Evolutionary conservation across 805 yeast species (phyloP).

Genomic region (Wickerhamiella azyma): DNA sequence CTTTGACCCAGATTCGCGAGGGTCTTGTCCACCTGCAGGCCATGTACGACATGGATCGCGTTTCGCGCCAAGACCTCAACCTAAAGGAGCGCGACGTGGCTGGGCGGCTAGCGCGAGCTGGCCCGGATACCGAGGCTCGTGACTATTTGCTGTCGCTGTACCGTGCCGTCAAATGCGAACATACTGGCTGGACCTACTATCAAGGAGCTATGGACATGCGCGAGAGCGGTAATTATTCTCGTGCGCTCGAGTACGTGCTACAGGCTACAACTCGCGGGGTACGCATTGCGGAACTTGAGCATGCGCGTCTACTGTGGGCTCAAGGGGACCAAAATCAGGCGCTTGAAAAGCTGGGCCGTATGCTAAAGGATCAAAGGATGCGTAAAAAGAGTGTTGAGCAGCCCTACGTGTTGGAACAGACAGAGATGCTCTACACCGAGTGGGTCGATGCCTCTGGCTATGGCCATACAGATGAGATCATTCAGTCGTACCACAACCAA

Average conservation of each 20-base stretch:
- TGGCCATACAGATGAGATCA: constrained; percentile 59
- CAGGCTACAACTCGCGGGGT: constrained; percentile 13
- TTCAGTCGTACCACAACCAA: constrained; percentile 52
- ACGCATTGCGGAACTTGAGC: constrained; percentile 31
- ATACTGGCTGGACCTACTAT: constrained; percentile 39
- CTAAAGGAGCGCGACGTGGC: constrained; percentile 2
- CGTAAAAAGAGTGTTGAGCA: background rate
- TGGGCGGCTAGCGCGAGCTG: constrained; percentile 24
- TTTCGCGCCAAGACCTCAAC: constrained; percentile 21
- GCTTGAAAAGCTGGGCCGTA: background rate
- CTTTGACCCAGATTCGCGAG: constrained; percentile 32
- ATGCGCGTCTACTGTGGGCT: constrained; percentile 30
- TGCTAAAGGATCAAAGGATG: background rate
- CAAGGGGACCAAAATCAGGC: constrained; percentile 5
- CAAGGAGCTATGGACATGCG: constrained; percentile 53
- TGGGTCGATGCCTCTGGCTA: constrained; percentile 85
- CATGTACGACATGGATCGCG: constrained; percentile 39
- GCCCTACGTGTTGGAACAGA: constrained; percentile 24
- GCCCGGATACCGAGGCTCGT: constrained; percentile 45
- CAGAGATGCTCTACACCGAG: constrained; percentile 65
- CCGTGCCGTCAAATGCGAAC: constrained; percentile 30
- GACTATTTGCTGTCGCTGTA: constrained; percentile 49
- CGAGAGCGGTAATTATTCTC: constrained; percentile 33
- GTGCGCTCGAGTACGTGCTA: constrained; percentile 15
- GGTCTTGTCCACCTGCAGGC: constrained; percentile 45